Evolutionary conservation across 2,329 filamentous ascomycete species (phyloP), one percentile per base, ranked within the genome.

Genomic region (Aspergillus felis): DNA sequence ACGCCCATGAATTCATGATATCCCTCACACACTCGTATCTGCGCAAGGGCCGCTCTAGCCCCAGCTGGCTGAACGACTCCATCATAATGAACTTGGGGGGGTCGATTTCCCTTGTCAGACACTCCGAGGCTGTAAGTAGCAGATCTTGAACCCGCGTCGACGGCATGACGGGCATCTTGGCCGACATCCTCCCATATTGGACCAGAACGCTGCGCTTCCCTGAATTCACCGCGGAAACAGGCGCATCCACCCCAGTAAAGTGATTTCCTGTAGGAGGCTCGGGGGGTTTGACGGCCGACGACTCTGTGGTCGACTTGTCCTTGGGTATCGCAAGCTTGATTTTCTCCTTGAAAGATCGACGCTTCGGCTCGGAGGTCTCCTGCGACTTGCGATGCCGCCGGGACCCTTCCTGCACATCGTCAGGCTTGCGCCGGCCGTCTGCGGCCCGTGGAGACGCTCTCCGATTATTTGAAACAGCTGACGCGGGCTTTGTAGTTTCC

Each of bases 1-100:
- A 81, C 59, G 96, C 90, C 93, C 93, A 97, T 0, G 92, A 95
- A 71, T 96, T 95, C 82, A 97, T 84, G 24, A 96, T 84, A 67
- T 96, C 91, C 58, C 91, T 85, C 32, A 97, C 83, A 60, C 85
- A 86, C 76, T 97, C 93, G 70, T 96, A 97, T 42, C 86, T 87
- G 44, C 93, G 88, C 27, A 97, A 76, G 0, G 90, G 88, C 42
- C 93, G 86, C 71, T 95, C 90, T 1, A 97, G 80, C 29, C 91
- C 91, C 1, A 94, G 82, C 48, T 86, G 82, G 22, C 81, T 78
- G 71, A 92, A 97, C 22, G 83, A 85, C 72, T 97, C 93, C 20
- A 92, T 74, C 10, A 97, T 72, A n/a, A 94, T 81, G 53, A 87
- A 88, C 12, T 81, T 83, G 10, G 82, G 77, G 0, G 87, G 81